Conservation (phyloP, 208 protist genomes). For the Trypanosoma mega region DNA sequence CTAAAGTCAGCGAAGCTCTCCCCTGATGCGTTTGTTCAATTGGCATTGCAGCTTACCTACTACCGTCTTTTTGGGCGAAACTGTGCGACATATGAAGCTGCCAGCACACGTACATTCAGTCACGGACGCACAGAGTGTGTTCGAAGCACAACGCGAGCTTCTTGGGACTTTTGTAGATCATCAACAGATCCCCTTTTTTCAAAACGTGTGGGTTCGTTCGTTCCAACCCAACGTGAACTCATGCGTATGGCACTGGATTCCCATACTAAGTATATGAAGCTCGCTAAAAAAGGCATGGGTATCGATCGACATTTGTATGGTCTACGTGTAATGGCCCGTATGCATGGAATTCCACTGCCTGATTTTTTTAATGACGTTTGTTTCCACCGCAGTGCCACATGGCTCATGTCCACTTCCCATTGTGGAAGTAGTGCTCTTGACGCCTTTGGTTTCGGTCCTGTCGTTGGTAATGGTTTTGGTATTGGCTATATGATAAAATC, state of each 20-base stretch:
- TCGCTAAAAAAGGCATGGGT: slow-evolving; percentile 44
- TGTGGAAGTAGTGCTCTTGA: slow-evolving; percentile 42
- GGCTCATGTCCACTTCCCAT: slow-evolving; percentile 44
- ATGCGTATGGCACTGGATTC: slow-evolving; percentile 22
- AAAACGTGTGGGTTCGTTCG: slow-evolving; percentile 22
- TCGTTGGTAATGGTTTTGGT: slow-evolving; percentile 41
- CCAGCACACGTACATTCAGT: slow-evolving; percentile 39
- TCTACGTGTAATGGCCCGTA: slow-evolving; percentile 31
- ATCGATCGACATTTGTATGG: slow-evolving; percentile 49
- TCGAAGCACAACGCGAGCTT: slow-evolving; percentile 18
- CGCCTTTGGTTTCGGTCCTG: slow-evolving; percentile 50
- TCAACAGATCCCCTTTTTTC: slow-evolving; percentile 19
- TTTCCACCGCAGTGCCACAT: slow-evolving; percentile 30
- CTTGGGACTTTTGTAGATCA: slow-evolving; percentile 31
- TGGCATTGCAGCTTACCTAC: slow-evolving; percentile 42
- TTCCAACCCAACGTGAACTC: slow-evolving; percentile 27
- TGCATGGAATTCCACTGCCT: slow-evolving; percentile 33
- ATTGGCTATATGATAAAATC: slow-evolving; percentile 50
- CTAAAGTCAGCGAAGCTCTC: slow-evolving; percentile 29
- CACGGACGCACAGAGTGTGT: slow-evolving; percentile 49
- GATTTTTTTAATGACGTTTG: slow-evolving; percentile 30
- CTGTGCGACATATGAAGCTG: slow-evolving; percentile 49
- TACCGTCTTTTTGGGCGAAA: slow-evolving; percentile 38
- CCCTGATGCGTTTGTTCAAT: slow-evolving; percentile 47
- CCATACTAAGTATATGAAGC: slow-evolving; percentile 42